A percentile compares a stretch with the other conserved stretches of the same genome.
These are phyloP conservation scores for Ogataea nitratoaversa DNA, from an alignment of 805 yeast genomes.

Conservation along the genomic window DNA sequence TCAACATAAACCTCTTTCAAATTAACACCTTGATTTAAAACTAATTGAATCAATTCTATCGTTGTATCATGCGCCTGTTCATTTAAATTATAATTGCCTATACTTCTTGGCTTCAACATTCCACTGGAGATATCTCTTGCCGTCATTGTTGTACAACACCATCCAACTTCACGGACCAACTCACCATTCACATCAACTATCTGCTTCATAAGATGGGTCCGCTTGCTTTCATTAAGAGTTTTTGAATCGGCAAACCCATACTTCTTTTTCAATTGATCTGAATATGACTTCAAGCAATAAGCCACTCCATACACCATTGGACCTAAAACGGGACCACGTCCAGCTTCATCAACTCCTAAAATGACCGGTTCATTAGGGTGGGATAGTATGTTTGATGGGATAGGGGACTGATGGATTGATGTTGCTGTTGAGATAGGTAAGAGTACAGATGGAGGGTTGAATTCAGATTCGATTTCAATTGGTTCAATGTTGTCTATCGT, in stretches of 20 bases:
- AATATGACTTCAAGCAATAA: slow-evolving; percentile 60
- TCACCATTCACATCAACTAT: slow-evolving; percentile 45
- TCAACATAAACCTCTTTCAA: slow-evolving; percentile 79
- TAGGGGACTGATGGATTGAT: background rate
- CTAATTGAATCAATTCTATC: slow-evolving; percentile 66
- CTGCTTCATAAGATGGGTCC: slow-evolving; percentile 56
- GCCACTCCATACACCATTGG: slow-evolving; percentile 96
- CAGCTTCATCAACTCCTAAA: slow-evolving; percentile 97
- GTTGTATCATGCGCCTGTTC: slow-evolving; percentile 97
- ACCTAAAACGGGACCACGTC: slow-evolving; percentile 96
- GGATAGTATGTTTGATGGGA: background rate
- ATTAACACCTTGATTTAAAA: slow-evolving; percentile 57
- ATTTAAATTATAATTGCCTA: slow-evolving; percentile 71
- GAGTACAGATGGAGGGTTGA: slow-evolving; percentile 4
- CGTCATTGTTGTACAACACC: slow-evolving; percentile 81
- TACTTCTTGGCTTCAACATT: slow-evolving; percentile 66
- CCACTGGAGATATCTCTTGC: slow-evolving; percentile 85
- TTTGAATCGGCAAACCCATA: slow-evolving; percentile 94
- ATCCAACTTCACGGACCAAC: slow-evolving; percentile 63
- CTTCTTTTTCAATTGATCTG: slow-evolving; percentile 39
- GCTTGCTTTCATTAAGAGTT: slow-evolving; percentile 65
- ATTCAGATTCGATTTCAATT: background rate
- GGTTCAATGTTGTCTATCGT: too few relatives aligned
- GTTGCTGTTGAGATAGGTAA: slow-evolving; percentile 1
- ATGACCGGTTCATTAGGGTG: slow-evolving; percentile 39